Percentiles rank a stretch among this genome's conserved stretches.
phyloP scores from a whole-genome alignment of 495 filamentous ascomycete species.

The Coniosporium apollinis region DNA sequence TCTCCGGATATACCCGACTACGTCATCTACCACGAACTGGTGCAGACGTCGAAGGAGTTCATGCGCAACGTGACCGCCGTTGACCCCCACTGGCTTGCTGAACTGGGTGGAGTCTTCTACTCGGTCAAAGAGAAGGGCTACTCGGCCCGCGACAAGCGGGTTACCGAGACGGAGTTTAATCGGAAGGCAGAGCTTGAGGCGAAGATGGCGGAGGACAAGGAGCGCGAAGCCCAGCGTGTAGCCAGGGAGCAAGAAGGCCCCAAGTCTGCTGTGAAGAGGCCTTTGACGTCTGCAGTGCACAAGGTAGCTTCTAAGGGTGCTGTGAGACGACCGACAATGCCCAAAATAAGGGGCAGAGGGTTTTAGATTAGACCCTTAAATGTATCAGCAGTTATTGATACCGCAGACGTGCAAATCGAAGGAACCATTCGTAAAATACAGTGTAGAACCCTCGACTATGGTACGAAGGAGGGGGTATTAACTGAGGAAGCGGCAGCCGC shows the following conservation, averaged over 20 bases:
- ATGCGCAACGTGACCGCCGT: constrained; percentile 96
- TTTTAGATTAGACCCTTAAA: no score
- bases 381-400: no score
- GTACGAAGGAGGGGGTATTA: no score
- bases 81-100: constrained; percentile 95
- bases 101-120: constrained; percentile 97
- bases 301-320: no score
- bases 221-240: constrained; percentile 39
- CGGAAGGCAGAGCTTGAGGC: constrained; percentile 89
- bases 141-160: constrained; percentile 69
- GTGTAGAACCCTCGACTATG: no score
- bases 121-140: constrained; percentile 96
- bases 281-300: no score
- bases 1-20: constrained; percentile 90
- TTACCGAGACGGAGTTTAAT: constrained; percentile 90
- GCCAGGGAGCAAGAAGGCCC: constrained; percentile 35
- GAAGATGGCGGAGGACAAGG: constrained; percentile 80
- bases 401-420: no score
- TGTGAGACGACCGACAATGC: no score
- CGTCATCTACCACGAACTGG: constrained; percentile 96
- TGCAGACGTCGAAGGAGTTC: constrained; percentile 93
- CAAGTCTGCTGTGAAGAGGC: no score
- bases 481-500: no score
- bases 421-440: no score
- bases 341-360: no score